Conservation (phyloP, 2,329 filamentous ascomycete genomes). For the Arthrinium puccinioides region DNA sequence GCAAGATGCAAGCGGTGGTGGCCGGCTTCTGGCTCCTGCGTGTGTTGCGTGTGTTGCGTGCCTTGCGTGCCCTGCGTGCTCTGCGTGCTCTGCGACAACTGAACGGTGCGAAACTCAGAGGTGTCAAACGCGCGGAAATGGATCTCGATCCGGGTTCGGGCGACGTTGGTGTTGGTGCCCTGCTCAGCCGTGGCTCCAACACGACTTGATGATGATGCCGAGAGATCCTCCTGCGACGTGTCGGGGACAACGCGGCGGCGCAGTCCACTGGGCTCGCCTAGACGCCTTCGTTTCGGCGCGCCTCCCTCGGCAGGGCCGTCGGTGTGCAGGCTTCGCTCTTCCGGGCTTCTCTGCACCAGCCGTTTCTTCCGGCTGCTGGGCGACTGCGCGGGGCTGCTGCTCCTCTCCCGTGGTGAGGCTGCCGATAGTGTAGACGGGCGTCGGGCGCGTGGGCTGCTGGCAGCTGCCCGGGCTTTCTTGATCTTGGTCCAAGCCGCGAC, state of each 20-base stretch:
- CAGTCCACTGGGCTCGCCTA: not conserved
- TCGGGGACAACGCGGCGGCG: conserved; percentile 2
- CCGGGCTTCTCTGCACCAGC: too few species aligned
- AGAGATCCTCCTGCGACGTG: conserved; percentile 1
- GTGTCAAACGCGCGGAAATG: conserved; percentile 9
- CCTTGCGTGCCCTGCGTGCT: conserved; percentile 8
- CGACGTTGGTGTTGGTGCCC: too few species aligned
- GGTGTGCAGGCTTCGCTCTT: too few species aligned
- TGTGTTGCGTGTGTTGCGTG: too few species aligned
- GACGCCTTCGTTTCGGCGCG: not conserved
- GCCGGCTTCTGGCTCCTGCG: too few species aligned
- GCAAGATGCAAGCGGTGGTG: too few species aligned
- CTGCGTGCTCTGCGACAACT: conserved; percentile 7
- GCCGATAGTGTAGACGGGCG: not conserved
- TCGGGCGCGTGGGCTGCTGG: not conserved
- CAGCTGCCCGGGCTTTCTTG: not conserved
- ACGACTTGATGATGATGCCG: too few species aligned
- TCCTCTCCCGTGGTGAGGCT: not conserved
- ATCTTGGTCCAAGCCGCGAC: not conserved
- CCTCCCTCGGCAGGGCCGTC: not conserved
- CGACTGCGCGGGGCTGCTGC: not conserved
- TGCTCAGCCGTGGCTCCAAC: too few species aligned
- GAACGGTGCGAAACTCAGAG: conserved; percentile 11
- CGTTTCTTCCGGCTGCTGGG: too few species aligned
- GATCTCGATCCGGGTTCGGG: conserved; percentile 13